Base-by-base conservation (phyloP, 1,284 basidiomycete species). In the Inonotus obliquus region DNA sequence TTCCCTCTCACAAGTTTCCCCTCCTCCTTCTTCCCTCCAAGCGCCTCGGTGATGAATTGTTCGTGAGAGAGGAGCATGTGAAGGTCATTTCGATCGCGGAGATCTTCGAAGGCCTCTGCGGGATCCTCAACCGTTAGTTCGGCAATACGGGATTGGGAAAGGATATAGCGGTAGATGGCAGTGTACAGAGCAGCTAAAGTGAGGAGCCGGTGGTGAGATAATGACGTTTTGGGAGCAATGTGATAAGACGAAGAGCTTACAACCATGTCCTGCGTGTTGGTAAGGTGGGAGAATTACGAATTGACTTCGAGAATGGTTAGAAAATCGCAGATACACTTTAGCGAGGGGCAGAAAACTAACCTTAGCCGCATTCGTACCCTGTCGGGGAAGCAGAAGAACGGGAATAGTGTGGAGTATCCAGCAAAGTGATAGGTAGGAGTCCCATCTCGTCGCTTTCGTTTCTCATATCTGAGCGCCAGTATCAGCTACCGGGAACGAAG, bases 101-200 rank as follows among this genome's bases (percentile, higher is more conserved):
- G 80, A 70, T 97, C 94, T 72, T 97, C 95, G 70, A 97, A 96
- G 9, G 92, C 90, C 74, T 99, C 96, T 0, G 94, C 94, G 0
- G 96, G 96, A 72, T 99, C 96, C 77, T 99, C 96, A 21, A 99
- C 91, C 0, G 95, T 98, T 57, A 99, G 78, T 73, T 99, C 96
- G 10, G 89, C 86, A 37, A 98, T 86, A 48, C 82, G 77, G 0
- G 85, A 76, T 44, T 85, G 81, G 6, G 79, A 75, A 39, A 92
- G 75, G 55, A 92, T 82, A 70, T 91, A 83, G 69, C 88, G 82
- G 75, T 96, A 96, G 49, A 96, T 89, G 1, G 93, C 85, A 32
- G 79, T 85, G 78, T 98, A 99, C 11, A 99, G 84, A 63, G 89
- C 87, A 57, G 94, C 93, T 94, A 68, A 4, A 39, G 49, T 54